These are phyloP conservation scores for Huntiella decipiens DNA, from an alignment of 2,329 filamentous ascomycete genomes.

Conservation along the genomic window DNA sequence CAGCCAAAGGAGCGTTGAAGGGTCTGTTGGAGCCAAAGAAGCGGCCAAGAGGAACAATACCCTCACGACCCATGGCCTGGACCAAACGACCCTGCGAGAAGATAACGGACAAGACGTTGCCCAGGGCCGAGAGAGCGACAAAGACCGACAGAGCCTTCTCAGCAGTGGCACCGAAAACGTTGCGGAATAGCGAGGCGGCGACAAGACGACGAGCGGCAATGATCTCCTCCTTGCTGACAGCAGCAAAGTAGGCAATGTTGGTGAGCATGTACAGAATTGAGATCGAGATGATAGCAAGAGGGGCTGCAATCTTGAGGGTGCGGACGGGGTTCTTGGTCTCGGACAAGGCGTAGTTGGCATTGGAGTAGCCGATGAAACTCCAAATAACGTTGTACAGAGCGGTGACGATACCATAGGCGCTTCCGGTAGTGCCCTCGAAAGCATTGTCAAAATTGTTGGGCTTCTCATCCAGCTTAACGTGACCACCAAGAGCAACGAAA, in stretches of 20 bases:
- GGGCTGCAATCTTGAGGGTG: conserved; percentile 46
- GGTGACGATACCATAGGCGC: conserved; percentile 47
- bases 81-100: conserved; percentile 49
- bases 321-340: conserved; percentile 47
- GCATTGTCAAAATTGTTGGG: conserved; percentile 44
- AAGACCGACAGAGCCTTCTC: conserved; percentile 44
- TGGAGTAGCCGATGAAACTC: conserved; percentile 49
- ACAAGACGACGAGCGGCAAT: conserved; percentile 30
- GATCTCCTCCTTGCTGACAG: conserved; percentile 33
- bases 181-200: conserved; percentile 35
- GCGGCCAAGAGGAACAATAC: conserved; percentile 42
- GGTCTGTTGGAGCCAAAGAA: conserved; percentile 46
- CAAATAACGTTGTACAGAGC: conserved; percentile 56
- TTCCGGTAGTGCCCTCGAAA: conserved; percentile 46
- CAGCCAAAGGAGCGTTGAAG: conserved; percentile 41
- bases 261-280: conserved; percentile 45
- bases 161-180: conserved; percentile 33
- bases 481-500: conserved; percentile 41
- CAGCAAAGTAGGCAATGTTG: conserved; percentile 49
- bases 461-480: conserved; percentile 36
- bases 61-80: conserved; percentile 47
- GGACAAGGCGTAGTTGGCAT: conserved; percentile 46
- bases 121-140: conserved; percentile 47
- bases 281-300: conserved; percentile 37
- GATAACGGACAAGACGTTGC: conserved; percentile 48